These are phyloP conservation scores for Trichoderma sp. DNA, from an alignment of 2,329 filamentous ascomycete genomes.

Conservation along the genomic window DNA sequence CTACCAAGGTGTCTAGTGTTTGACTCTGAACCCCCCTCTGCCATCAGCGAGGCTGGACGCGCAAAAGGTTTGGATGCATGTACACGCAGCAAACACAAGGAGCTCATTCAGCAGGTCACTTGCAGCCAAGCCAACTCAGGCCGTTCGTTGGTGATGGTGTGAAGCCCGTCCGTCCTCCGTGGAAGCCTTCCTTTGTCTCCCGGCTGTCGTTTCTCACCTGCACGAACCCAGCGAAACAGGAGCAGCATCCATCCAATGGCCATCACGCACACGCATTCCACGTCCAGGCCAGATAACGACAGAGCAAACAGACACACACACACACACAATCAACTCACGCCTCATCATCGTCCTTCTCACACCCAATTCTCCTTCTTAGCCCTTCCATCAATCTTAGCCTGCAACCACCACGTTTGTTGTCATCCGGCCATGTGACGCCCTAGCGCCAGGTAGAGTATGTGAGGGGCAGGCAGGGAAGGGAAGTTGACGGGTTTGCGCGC, in stretches of 20 bases:
- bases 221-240: not conserved
- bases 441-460: conserved; percentile 19
- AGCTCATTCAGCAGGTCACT: conserved; percentile 17
- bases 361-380: no score
- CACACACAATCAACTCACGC: no score
- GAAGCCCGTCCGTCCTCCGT: not conserved
- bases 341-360: no score
- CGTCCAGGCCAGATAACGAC: conserved; percentile 3
- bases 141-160: conserved; percentile 21
- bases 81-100: conserved; percentile 10
- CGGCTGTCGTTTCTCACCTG: no score
- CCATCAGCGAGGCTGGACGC: conserved; percentile 17
- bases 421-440: conserved; percentile 29
- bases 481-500: no score
- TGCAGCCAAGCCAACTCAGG: no score
- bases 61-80: no score
- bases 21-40: not conserved
- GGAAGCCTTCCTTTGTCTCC: no score
- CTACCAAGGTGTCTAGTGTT: not conserved
- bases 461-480: not conserved
- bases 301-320: conserved; percentile 15
- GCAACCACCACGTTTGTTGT: conserved; percentile 29
- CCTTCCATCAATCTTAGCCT: conserved; percentile 8
- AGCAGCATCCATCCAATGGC: conserved; percentile 11
- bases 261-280: conserved; percentile 19